Percentiles rank a stretch among this genome's conserved stretches.
phyloP scores from a whole-genome alignment of 805 yeast genomes.

The Schwanniomyces pseudopolymorphus region DNA sequence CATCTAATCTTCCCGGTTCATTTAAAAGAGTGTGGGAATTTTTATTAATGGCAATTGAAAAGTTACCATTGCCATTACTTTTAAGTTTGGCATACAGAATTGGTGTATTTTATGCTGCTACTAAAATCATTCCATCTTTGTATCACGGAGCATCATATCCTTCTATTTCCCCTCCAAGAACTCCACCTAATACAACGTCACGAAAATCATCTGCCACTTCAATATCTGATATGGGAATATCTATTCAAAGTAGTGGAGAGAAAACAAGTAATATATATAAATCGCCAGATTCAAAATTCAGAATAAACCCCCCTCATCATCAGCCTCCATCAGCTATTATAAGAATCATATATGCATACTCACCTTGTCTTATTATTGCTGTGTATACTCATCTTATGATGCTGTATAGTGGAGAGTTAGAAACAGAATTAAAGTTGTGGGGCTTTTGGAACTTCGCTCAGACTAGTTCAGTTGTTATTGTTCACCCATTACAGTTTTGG shows the following conservation, averaged over 20 bases:
- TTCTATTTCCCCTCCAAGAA: slow-evolving; percentile 35
- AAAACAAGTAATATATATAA: background rate
- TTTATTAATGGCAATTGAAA: slow-evolving; percentile 49
- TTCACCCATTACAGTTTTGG: slow-evolving; percentile 94
- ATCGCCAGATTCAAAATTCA: slow-evolving; percentile 1
- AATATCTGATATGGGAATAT: slow-evolving; percentile 12
- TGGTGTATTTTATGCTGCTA: slow-evolving; percentile 85
- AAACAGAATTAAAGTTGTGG: slow-evolving; percentile 61
- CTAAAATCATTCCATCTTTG: slow-evolving; percentile 85
- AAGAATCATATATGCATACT: slow-evolving; percentile 74
- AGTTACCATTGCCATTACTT: slow-evolving; percentile 77
- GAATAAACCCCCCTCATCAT: slow-evolving; percentile 12
- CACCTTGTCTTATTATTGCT: slow-evolving; percentile 92
- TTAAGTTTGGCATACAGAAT: slow-evolving; percentile 83
- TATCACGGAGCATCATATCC: slow-evolving; percentile 41
- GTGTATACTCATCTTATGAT: slow-evolving; percentile 92
- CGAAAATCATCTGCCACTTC: slow-evolving; percentile 31
- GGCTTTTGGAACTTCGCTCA: slow-evolving; percentile 43
- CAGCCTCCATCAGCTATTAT: slow-evolving; percentile 40
- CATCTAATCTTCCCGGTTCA: slow-evolving; percentile 54
- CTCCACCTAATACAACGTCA: slow-evolving; percentile 36
- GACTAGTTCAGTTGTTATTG: slow-evolving; percentile 14
- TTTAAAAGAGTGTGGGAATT: slow-evolving; percentile 57
- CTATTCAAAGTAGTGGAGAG: slow-evolving; percentile 1
- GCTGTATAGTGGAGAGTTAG: slow-evolving; percentile 79